Evolutionary conservation across 208 protist genomes (phyloP).

Genomic region (Trypanosoma theileri): DNA sequence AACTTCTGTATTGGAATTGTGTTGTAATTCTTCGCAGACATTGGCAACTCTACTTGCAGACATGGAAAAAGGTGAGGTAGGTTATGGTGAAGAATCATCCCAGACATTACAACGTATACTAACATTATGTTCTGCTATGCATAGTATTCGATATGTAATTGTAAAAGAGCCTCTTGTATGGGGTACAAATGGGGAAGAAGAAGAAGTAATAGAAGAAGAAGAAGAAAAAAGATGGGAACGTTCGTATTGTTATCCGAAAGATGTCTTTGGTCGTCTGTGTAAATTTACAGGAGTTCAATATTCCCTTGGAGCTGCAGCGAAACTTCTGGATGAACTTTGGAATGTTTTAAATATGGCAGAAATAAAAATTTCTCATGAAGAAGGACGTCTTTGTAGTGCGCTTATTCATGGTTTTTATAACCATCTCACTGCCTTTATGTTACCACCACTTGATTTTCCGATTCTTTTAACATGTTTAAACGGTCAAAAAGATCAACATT

Average conservation of each 20-base stretch:
- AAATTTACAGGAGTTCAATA: background rate
- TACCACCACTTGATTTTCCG: slow-evolving; percentile 47
- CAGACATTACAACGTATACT: slow-evolving; percentile 23
- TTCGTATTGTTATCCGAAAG: slow-evolving; percentile 5
- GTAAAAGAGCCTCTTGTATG: slow-evolving; percentile 40
- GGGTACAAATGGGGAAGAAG: background rate
- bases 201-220: background rate
- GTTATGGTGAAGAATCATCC: background rate
- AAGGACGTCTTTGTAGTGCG: slow-evolving; percentile 61
- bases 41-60: background rate
- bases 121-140: slow-evolving; percentile 47
- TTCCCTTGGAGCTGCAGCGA: slow-evolving; percentile 17
- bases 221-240: background rate
- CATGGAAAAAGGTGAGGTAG: background rate
- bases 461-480: slow-evolving; percentile 5
- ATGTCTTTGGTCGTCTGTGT: slow-evolving; percentile 17
- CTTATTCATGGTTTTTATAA: slow-evolving; percentile 74
- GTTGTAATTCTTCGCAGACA: slow-evolving; percentile 1
- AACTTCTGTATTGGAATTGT: slow-evolving; percentile 22
- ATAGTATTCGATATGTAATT: slow-evolving; percentile 47
- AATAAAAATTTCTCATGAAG: slow-evolving; percentile 13
- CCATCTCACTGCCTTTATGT: slow-evolving; percentile 52
- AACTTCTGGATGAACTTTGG: slow-evolving; percentile 19
- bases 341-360: background rate
- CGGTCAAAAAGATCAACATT: slow-evolving; percentile 29